These are phyloP conservation scores for Eucalyptus dawsonii DNA, from an alignment of 345 rosid species.

Conservation along the genomic window DNA sequence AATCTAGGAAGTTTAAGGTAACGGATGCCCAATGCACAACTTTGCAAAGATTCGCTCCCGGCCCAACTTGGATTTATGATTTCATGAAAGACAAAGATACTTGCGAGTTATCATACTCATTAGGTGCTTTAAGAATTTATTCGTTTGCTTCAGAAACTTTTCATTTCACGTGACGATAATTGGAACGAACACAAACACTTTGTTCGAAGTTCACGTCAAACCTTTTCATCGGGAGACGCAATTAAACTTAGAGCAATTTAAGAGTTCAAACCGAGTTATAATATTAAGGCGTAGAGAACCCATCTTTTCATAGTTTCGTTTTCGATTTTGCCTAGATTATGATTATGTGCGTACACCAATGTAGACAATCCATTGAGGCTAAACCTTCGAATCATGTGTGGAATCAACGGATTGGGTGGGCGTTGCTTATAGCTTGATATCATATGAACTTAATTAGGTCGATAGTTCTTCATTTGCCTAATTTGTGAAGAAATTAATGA, in stretches of 20 bases:
- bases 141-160: accelerated
- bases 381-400: not conserved
- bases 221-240: not conserved
- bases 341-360: not conserved
- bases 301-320: not conserved
- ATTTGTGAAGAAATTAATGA: not conserved
- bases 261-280: not conserved
- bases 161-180: accelerated
- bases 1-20: no score
- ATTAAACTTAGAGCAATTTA: not conserved
- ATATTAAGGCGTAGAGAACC: no score
- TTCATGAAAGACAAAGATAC: accelerated
- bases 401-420: not conserved
- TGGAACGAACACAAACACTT: not conserved
- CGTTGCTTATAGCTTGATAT: no score
- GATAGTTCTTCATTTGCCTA: not conserved
- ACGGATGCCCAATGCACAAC: not conserved
- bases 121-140: accelerated
- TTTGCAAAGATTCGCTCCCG: not conserved
- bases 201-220: not conserved
- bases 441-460: not conserved
- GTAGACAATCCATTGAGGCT: not conserved
- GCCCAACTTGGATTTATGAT: accelerated
- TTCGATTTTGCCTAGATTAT: not conserved
- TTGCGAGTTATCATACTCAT: accelerated